Conservation (phyloP, 768 basidiomycete genomes). For the Termitomyces sp. region DNA sequence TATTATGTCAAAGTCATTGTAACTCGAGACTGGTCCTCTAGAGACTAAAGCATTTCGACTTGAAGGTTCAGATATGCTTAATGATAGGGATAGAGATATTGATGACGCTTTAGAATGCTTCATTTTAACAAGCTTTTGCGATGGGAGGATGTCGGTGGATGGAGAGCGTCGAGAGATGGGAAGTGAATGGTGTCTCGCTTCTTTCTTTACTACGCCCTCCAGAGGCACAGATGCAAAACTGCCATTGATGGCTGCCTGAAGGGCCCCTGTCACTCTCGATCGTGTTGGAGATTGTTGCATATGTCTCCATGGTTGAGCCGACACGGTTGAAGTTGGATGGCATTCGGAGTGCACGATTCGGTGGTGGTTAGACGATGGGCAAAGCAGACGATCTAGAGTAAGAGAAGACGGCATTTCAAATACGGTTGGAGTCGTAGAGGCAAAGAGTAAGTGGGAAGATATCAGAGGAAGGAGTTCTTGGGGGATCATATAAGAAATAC, state of each 20-base stretch:
- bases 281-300: constrained; percentile 17
- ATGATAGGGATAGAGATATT: constrained; percentile 12
- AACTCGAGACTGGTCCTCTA: not conserved
- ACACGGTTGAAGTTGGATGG: not conserved
- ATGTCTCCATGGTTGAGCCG: constrained; percentile 11
- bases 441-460: constrained; percentile 36
- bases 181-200: not conserved
- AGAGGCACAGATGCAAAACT: constrained; percentile 15
- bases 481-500: constrained; percentile 64
- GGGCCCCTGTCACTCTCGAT: constrained; percentile 23
- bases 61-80: constrained; percentile 6
- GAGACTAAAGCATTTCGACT: not conserved
- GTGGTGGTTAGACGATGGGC: constrained; percentile 15
- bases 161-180: not conserved
- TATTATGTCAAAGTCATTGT: not conserved
- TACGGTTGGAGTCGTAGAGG: constrained; percentile 32
- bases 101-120: constrained; percentile 10
- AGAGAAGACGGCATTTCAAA: constrained; percentile 41
- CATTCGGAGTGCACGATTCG: constrained; percentile 1
- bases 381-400: constrained; percentile 37
- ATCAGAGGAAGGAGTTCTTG: constrained; percentile 49
- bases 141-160: constrained; percentile 3
- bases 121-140: constrained; percentile 1
- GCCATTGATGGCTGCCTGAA: constrained; percentile 33
- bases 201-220: not conserved